Evolutionary conservation across 768 basidiomycete genomes (phyloP).

Genomic region (Phylloporus rhodoxanthus): DNA sequence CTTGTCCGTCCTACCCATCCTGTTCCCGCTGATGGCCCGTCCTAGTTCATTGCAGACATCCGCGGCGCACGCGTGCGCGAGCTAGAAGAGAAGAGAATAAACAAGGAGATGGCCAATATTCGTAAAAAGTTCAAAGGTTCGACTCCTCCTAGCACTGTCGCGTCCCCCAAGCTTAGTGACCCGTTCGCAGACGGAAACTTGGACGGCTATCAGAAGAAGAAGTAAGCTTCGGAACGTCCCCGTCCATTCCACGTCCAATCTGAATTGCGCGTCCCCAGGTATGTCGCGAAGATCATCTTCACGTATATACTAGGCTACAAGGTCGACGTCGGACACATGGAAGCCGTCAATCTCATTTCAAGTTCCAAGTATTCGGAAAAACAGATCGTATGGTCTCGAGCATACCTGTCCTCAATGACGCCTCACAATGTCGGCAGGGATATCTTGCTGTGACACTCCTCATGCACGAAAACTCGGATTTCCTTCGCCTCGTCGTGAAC

Average conservation of each 20-base stretch:
- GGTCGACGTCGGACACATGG: slow-evolving; percentile 98
- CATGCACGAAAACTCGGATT: slow-evolving; percentile 99
- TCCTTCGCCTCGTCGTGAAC: slow-evolving; percentile 93
- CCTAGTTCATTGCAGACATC: slow-evolving; percentile 96
- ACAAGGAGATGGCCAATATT: slow-evolving; percentile 99
- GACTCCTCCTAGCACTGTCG: slow-evolving; percentile 5
- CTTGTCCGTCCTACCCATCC: neutral
- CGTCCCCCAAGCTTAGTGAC: slow-evolving; percentile 2
- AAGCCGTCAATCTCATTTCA: slow-evolving; percentile 96
- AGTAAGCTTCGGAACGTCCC: slow-evolving; percentile 43
- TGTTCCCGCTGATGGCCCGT: slow-evolving; percentile 4
- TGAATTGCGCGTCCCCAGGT: slow-evolving; percentile 44
- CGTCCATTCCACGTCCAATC: slow-evolving; percentile 9
- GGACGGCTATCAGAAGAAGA: slow-evolving; percentile 90
- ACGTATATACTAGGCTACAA: slow-evolving; percentile 99
- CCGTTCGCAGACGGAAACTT: slow-evolving; percentile 65
- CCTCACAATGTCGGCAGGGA: slow-evolving; percentile 49
- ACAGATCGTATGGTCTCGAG: slow-evolving; percentile 74
- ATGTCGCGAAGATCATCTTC: slow-evolving; percentile 98
- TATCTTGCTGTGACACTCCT: slow-evolving; percentile 95
- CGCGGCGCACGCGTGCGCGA: slow-evolving; percentile 95
- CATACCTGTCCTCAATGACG: neutral
- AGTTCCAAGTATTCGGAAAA: slow-evolving; percentile 96
- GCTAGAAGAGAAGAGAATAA: slow-evolving; percentile 96
- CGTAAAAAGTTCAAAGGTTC: slow-evolving; percentile 96